Percentiles rank a stretch among this genome's conserved stretches.
These are phyloP conservation scores for Ophiorrhiza pumila DNA, from an alignment of 257 asterid genomes.

Conservation along the genomic window DNA sequence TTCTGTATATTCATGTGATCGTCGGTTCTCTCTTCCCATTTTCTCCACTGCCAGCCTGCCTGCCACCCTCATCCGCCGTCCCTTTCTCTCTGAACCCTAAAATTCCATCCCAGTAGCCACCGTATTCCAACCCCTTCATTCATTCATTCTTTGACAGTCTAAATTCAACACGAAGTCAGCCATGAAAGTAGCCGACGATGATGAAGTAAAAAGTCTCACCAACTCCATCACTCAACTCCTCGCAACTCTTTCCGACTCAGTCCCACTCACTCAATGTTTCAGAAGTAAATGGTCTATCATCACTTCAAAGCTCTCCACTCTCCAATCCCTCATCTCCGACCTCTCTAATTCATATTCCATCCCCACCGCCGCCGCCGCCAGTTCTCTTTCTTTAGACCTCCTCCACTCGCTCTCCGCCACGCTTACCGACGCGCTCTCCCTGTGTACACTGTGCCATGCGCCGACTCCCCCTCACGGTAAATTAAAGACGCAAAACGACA, in stretches of 20 bases:
- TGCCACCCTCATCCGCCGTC: background rate
- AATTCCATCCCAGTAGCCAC: background rate
- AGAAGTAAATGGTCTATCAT: slow-evolving; percentile 75
- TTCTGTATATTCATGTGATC: background rate
- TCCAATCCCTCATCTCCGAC: slow-evolving; percentile 48
- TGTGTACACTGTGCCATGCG: slow-evolving; percentile 49
- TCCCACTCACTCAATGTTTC: slow-evolving; percentile 50
- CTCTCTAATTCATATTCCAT: slow-evolving; percentile 27
- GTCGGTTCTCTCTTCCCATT: background rate
- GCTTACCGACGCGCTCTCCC: slow-evolving; percentile 42
- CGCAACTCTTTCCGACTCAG: slow-evolving; percentile 44
- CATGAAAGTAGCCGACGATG: slow-evolving; percentile 51
- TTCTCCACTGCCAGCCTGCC: background rate
- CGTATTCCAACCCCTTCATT: too few relatives aligned
- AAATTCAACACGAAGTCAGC: slow-evolving; percentile 16
- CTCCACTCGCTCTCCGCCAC: slow-evolving; percentile 51
- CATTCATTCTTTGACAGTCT: background rate
- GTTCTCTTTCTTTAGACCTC: slow-evolving; percentile 52
- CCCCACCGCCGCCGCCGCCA: slow-evolving; percentile 4
- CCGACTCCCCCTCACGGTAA: slow-evolving; percentile 52
- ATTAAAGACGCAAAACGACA: slow-evolving; percentile 75
- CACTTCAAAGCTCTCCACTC: slow-evolving; percentile 48
- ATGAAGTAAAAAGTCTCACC: slow-evolving; percentile 21
- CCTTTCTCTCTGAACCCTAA: background rate
- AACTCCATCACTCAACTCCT: slow-evolving; percentile 29